These are phyloP conservation scores for Cynanchum wilfordii DNA, from an alignment of 257 asterid species.

Conservation along the genomic window DNA sequence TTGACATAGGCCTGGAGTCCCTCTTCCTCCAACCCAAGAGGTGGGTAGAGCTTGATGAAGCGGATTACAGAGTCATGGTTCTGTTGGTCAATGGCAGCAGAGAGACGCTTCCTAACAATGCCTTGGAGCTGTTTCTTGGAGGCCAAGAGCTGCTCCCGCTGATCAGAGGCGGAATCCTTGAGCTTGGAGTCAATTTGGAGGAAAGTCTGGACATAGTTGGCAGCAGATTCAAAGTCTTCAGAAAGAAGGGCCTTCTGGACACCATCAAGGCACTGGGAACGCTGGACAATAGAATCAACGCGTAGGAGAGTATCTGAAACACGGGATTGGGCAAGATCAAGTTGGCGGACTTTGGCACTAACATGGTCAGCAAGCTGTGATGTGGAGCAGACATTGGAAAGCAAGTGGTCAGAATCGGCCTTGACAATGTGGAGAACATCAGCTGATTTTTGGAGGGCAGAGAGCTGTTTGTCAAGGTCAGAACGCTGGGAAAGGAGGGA, in stretches of 20 bases:
- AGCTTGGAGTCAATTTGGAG: slow-evolving; percentile 76
- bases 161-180: slow-evolving; percentile 56
- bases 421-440: slow-evolving; percentile 65
- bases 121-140: slow-evolving; percentile 81
- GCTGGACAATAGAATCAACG: slow-evolving; percentile 66
- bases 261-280: slow-evolving; percentile 73
- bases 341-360: slow-evolving; percentile 77
- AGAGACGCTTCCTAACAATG: slow-evolving; percentile 52
- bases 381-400: slow-evolving; percentile 71
- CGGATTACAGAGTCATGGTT: slow-evolving; percentile 73
- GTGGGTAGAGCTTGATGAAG: slow-evolving; percentile 67
- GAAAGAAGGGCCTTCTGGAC: slow-evolving; percentile 62
- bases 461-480: slow-evolving; percentile 68
- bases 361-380: slow-evolving; percentile 78
- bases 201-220: slow-evolving; percentile 60
- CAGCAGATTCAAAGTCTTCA: slow-evolving; percentile 86
- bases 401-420: slow-evolving; percentile 61
- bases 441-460: slow-evolving; percentile 64
- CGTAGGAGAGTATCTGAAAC: slow-evolving; percentile 76
- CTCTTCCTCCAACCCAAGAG: slow-evolving; percentile 82
- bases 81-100: slow-evolving; percentile 69
- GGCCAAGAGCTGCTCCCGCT: slow-evolving; percentile 75
- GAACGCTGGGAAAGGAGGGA: slow-evolving; percentile 65
- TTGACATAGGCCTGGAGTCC: slow-evolving; percentile 70
- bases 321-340: slow-evolving; percentile 83